A percentile compares a stretch with the other conserved stretches of the same genome.
These are phyloP conservation scores for Cyclocybe aegerita DNA, from an alignment of 768 basidiomycete species.

Conservation along the genomic window DNA sequence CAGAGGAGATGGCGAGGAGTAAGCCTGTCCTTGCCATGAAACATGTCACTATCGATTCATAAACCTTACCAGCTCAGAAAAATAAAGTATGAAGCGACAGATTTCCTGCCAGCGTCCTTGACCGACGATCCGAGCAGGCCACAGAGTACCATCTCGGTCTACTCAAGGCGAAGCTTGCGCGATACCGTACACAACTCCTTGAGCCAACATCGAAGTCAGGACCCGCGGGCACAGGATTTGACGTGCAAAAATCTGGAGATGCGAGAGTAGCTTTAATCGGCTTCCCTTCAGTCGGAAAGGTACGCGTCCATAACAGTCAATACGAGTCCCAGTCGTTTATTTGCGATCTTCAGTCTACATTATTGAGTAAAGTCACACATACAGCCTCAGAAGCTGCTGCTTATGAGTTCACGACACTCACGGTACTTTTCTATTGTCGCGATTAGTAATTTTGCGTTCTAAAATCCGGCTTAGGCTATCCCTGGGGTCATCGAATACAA, in stretches of 20 bases:
- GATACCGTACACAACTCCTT: slow-evolving; percentile 92
- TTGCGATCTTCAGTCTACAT: slow-evolving; percentile 56
- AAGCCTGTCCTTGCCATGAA: slow-evolving; percentile 30
- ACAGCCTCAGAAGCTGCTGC: slow-evolving; percentile 88
- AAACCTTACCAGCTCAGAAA: slow-evolving; percentile 71
- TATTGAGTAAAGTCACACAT: slow-evolving; percentile 88
- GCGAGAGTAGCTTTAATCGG: slow-evolving; percentile 91
- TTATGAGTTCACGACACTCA: slow-evolving; percentile 94
- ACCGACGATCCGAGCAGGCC: slow-evolving; percentile 50
- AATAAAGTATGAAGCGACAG: slow-evolving; percentile 65
- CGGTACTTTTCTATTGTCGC: slow-evolving; percentile 37
- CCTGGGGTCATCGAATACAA: slow-evolving; percentile 97
- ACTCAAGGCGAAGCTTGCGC: slow-evolving; percentile 91
- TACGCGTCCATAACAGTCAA: slow-evolving; percentile 17
- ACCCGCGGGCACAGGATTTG: slow-evolving; percentile 80
- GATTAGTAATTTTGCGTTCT: slow-evolving; percentile 4
- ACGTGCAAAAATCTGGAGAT: slow-evolving; percentile 81
- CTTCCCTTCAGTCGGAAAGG: slow-evolving; percentile 95
- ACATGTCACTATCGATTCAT: neutral
- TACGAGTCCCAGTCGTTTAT: neutral
- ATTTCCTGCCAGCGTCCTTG: neutral
- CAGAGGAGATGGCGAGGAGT: slow-evolving; percentile 99
- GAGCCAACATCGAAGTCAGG: slow-evolving; percentile 88
- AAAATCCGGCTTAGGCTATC: slow-evolving; percentile 62
- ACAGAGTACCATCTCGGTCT: slow-evolving; percentile 94